Conservation (phyloP, 371 early-diverging fungal genomes). For the Mucor piriformis region DNA sequence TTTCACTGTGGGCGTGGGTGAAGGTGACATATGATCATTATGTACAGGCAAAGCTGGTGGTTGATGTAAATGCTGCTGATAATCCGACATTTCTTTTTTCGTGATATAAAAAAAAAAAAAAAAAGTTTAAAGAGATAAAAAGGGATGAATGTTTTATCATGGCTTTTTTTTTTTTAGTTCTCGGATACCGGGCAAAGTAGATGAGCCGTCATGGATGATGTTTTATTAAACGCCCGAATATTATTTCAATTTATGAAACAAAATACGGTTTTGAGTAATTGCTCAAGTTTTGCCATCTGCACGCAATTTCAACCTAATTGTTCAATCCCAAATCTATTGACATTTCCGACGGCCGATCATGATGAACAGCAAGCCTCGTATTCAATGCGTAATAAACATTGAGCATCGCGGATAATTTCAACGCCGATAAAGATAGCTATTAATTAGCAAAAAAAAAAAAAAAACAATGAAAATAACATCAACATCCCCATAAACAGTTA, state of each 20-base stretch:
- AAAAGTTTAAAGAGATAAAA: not conserved
- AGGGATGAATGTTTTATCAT: not conserved
- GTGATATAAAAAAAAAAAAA: not conserved
- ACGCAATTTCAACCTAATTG: no score
- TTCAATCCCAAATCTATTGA: no score
- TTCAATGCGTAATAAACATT: no score
- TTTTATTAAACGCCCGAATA: not conserved
- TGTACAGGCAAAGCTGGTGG: constrained; percentile 13
- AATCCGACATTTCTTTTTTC: not conserved
- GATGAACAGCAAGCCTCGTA: no score
- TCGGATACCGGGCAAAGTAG: constrained; percentile 18
- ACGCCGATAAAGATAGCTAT: no score
- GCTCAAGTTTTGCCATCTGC: no score
- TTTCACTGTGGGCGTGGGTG: constrained; percentile 30
- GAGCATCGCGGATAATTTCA: no score
- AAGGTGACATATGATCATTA: constrained; percentile 13
- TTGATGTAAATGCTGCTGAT: not conserved
- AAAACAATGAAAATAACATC: no score
- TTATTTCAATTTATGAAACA: not conserved
- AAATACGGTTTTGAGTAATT: no score
- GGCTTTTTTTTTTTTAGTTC: constrained; percentile 5
- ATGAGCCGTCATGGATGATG: not conserved
- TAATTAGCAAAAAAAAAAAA: no score
- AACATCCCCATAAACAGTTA: no score
- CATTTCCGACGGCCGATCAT: no score